Base-by-base conservation (phyloP, 2,329 filamentous ascomycete species). In the Aspergillus vadensis region DNA sequence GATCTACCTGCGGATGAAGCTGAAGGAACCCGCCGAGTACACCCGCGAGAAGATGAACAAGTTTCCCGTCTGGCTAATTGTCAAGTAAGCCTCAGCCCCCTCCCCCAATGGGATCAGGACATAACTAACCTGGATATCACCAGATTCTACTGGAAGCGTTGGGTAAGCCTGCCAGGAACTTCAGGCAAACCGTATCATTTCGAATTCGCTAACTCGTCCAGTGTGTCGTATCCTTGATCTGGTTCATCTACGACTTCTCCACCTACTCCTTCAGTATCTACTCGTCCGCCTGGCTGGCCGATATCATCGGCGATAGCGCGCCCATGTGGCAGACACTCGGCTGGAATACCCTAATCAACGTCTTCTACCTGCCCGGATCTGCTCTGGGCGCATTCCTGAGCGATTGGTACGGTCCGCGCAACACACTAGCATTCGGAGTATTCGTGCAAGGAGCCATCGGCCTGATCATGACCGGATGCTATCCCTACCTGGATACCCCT, bases 201-300 rank as follows among this genome's bases (percentile, higher is more conserved):
- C 2, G 8, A 27, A 48, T 21, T 27, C 25, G 39, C 59, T 69
- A 55, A 72, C 41, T 53, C 17, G 17, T 8, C 9, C 0, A 77
- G 75, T 69, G 85, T 1, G 76, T 89, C 19, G 89, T 95, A 57
- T 86, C 85, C 63, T 67, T 88, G 21, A 90, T 96, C 71, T 96
- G 92, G 91, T 95, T 95, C 76, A 84, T 94, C 64, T 96, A 92
- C 73, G 87, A 92, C 83, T 96, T 97, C 76, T 91, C 89, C 2
- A 80, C 87, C 2, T 97, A 97, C 74, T 88, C 90, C 0, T 97
- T 97, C 73, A 85, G 89, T 55, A 91, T 97, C 69, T 97, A 95
- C 79, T 91, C 90, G 0, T 88, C 88, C 1, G 84, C 87, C 27
- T 81, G 78, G 79, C 65, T 82, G 8, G 32, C 58, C 0, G 73